Evolutionary conservation across 495 filamentous ascomycete species (phyloP), one percentile per base, ranked within the genome.

Genomic region (Jackrogersella minutella): DNA sequence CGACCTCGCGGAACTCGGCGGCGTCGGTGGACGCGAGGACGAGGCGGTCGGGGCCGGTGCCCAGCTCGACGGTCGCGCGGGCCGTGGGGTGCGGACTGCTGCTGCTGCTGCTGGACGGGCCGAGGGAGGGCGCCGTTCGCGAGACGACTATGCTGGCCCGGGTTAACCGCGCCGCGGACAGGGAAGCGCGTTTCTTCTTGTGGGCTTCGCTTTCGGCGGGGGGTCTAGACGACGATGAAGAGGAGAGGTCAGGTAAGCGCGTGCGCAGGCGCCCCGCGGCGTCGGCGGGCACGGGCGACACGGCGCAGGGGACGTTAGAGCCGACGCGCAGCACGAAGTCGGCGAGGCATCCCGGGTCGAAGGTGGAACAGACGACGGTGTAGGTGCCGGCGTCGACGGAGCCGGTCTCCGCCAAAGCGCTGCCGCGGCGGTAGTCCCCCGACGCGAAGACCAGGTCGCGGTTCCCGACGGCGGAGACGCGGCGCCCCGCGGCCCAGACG

Each of bases 361-460:
- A 97, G 1, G 95, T 97, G 6, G 90, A 93, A 67, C 87, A 90
- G 9, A 98, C 88, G 44, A 97, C 83, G 0, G 93, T 97, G 76
- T 98, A 98, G 0, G 80, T 82, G 2, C 94, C 94, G 2, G 81
- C 75, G 22, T 84, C 82, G 6, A 94, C 75, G 5, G 72, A 73
- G 11, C 76, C 73, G 10, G 85, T 74, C 54, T 90, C 85, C 3
- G 88, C 88, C 33, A 92, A 75, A 5, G 90, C 92, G 68, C 89
- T 90, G 24, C 90, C 90, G 9, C 88, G 88, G 30, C 88, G 86
- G 77, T 99, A 97, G 43, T 97, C 94, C 11, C 90, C 90, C 37
- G 90, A 93, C 50, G 90, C 87, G 34, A 83, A 81, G 22, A 96
- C 80, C 19, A 99, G 88, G 74, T 97, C 92, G 65, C 90, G 85